phyloP scores from a whole-genome alignment of 129 eudicot genomes.

The Helianthus tuberosus region DNA sequence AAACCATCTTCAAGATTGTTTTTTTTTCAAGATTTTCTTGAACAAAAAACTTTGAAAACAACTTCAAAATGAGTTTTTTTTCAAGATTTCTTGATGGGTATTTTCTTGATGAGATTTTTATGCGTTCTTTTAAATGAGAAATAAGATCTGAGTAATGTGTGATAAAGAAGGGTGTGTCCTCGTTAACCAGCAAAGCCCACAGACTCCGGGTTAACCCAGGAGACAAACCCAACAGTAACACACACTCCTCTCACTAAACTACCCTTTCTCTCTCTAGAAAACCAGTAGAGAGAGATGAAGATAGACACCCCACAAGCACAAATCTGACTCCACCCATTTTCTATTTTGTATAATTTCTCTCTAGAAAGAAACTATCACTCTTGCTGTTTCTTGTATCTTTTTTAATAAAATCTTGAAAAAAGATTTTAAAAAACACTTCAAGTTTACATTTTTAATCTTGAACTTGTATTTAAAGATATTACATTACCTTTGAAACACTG shows the following conservation, averaged over 20 bases:
- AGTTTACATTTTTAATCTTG: slow-evolving; percentile 11
- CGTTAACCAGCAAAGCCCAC: slow-evolving; percentile 93
- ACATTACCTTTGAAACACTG: slow-evolving; percentile 53
- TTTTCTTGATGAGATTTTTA: slow-evolving; percentile 18
- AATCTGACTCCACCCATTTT: too few relatives aligned
- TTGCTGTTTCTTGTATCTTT: slow-evolving; percentile 38
- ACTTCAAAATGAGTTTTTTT: not conserved
- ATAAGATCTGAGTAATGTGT: slow-evolving; percentile 53
- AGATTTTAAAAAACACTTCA: slow-evolving; percentile 27
- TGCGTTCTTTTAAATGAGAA: slow-evolving; percentile 40
- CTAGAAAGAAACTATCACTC: slow-evolving; percentile 29
- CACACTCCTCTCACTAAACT: slow-evolving; percentile 59
- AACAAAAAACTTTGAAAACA: not conserved
- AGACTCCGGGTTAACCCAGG: slow-evolving; percentile 82
- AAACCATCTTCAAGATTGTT: slow-evolving; percentile 24
- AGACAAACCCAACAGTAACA: slow-evolving; percentile 78
- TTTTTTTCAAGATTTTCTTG: slow-evolving; percentile 22
- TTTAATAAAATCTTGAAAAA: slow-evolving; percentile 15
- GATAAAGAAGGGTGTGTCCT: slow-evolving; percentile 66
- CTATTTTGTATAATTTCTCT: slow-evolving; percentile 28
- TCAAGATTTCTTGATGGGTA: not conserved
- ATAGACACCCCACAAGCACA: too few relatives aligned
- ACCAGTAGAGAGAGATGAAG: slow-evolving; percentile 33
- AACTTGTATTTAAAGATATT: not conserved
- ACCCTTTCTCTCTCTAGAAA: slow-evolving; percentile 35